Evolutionary conservation across 2,329 filamentous ascomycete genomes (phyloP).

Genomic region (Ceratocystiopsis minuta): DNA sequence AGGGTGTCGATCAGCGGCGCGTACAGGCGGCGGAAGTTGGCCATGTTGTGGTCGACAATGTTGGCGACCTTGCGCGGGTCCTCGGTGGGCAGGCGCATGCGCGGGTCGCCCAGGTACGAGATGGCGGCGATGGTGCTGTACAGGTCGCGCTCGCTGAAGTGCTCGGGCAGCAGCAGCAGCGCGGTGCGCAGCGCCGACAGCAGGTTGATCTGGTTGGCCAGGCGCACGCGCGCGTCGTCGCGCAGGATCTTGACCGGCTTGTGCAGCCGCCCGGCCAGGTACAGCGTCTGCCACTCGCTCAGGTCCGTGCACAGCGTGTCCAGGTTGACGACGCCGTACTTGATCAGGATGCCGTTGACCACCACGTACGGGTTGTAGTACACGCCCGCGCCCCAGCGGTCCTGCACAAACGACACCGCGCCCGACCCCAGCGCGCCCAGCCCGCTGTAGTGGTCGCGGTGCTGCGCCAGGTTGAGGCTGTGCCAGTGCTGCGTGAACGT

Average conservation of each 20-base stretch:
- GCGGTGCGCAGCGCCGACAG: conserved; percentile 82
- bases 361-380: conserved; percentile 96
- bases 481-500: conserved; percentile 95
- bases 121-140: conserved; percentile 85
- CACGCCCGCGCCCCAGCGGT: conserved; percentile 76
- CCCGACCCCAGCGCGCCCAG: conserved; percentile 71
- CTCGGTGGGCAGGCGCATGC: conserved; percentile 80
- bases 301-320: conserved; percentile 77
- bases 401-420: conserved; percentile 69
- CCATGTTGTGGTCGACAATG: conserved; percentile 80
- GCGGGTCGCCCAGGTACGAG: conserved; percentile 89
- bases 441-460: conserved; percentile 82
- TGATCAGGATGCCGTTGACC: conserved; percentile 88
- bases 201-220: conserved; percentile 92
- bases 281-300: conserved; percentile 81
- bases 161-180: conserved; percentile 63
- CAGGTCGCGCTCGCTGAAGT: conserved; percentile 72
- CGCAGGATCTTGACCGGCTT: conserved; percentile 96
- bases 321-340: conserved; percentile 93
- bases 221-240: conserved; percentile 77
- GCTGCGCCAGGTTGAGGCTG: conserved; percentile 72
- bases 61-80: conserved; percentile 85
- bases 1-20: conserved; percentile 75
- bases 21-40: conserved; percentile 83
- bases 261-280: conserved; percentile 87